phyloP scores from a whole-genome alignment of 352 stramenopile species.

The Phytopythium oedochilum region DNA sequence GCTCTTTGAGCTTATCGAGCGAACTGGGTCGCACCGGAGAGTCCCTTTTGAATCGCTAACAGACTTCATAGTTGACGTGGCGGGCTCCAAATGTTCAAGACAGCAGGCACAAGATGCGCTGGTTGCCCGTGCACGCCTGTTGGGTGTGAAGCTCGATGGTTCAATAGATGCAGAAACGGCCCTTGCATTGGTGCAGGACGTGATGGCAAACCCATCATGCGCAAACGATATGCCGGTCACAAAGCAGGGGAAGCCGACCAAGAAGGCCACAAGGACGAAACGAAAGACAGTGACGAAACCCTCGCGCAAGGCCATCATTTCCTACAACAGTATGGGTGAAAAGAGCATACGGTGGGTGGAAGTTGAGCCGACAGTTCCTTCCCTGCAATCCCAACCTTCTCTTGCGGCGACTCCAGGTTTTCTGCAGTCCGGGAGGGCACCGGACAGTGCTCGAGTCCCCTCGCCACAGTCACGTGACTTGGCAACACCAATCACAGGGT shows the following conservation, averaged over 20 bases:
- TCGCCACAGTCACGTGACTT: not conserved
- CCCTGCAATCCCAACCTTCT: not conserved
- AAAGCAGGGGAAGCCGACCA: not conserved
- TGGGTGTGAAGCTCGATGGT: not conserved
- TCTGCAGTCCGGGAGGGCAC: not conserved
- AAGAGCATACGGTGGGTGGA: slow-evolving; percentile 54
- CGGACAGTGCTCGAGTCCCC: no score
- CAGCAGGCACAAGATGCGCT: not conserved
- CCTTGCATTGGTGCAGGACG: not conserved
- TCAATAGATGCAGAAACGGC: not conserved
- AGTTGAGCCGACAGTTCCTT: not conserved
- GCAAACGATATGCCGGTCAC: not conserved
- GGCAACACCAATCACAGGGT: not conserved
- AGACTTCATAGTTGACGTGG: not conserved
- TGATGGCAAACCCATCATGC: not conserved
- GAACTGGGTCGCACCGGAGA: not conserved
- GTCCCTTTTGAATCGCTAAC: not conserved
- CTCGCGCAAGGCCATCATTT: slow-evolving; percentile 36
- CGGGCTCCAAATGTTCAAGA: not conserved
- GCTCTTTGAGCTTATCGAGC: not conserved
- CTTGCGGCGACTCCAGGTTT: not conserved
- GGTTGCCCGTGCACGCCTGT: not conserved
- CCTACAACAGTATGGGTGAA: slow-evolving; percentile 65
- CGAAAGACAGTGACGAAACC: not conserved
- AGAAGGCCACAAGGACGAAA: not conserved